Conservation (phyloP, 306 rosid species). For the Dryas drummondii region DNA sequence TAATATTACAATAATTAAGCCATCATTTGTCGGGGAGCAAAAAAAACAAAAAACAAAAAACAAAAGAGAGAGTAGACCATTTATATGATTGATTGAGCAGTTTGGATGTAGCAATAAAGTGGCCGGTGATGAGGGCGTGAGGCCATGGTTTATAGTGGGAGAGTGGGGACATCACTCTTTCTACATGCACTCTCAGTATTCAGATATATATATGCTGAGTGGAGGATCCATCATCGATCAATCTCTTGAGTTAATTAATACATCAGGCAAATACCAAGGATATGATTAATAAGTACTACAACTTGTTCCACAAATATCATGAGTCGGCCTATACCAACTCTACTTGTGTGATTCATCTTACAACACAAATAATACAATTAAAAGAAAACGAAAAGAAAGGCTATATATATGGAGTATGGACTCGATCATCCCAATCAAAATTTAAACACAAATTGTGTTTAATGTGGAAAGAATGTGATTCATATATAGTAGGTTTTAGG, state of each 20-base stretch:
- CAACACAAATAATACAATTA: no score
- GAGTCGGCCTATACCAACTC: no score
- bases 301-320: not conserved
- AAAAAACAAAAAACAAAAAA: not conserved
- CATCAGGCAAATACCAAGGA: constrained; percentile 5
- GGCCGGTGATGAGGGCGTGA: no score
- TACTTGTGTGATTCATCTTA: no score
- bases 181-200: not conserved
- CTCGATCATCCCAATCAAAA: no score
- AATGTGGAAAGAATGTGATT: no score
- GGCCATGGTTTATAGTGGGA: not conserved
- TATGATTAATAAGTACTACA: constrained; percentile 21
- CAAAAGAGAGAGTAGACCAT: not conserved
- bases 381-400: no score
- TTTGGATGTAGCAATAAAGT: not conserved
- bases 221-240: constrained; percentile 4
- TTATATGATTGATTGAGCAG: not conserved
- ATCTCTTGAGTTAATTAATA: no score
- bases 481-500: no score
- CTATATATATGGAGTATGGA: no score
- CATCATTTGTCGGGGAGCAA: constrained; percentile 6
- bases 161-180: not conserved
- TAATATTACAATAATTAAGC: not conserved
- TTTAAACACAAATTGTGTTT: no score
- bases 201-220: not conserved